phyloP scores from a whole-genome alignment of 495 filamentous ascomycete genomes.

The Tuber melanosporum region DNA sequence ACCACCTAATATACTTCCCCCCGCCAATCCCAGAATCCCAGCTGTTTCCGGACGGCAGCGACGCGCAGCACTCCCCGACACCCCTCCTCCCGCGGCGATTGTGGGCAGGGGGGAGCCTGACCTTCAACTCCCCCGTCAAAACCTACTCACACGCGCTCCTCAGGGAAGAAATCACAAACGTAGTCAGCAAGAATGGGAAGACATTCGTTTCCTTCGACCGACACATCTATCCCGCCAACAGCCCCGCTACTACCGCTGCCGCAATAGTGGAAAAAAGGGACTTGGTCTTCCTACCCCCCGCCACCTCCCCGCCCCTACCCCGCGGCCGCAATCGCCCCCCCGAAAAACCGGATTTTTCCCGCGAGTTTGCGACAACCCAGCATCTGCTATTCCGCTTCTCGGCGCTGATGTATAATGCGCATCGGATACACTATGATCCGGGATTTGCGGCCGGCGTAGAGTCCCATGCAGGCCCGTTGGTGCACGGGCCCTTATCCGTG shows the following conservation, averaged over 20 bases:
- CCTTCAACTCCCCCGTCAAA: slow-evolving; percentile 28
- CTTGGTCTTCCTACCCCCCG: slow-evolving; percentile 40
- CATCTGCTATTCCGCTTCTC: slow-evolving; percentile 66
- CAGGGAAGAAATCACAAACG: slow-evolving; percentile 26
- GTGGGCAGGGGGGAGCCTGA: slow-evolving; percentile 67
- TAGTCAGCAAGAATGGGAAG: slow-evolving; percentile 20
- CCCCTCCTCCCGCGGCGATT: slow-evolving; percentile 61
- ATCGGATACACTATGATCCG: slow-evolving; percentile 66
- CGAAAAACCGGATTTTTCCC: slow-evolving; percentile 51
- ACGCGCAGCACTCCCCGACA: slow-evolving; percentile 61
- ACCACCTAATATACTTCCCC: slow-evolving; percentile 70
- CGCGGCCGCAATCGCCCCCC: slow-evolving; percentile 19
- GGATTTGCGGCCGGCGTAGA: slow-evolving; percentile 63
- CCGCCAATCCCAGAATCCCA: slow-evolving; percentile 50
- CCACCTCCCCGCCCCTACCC: neutral
- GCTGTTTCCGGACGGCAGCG: slow-evolving; percentile 65
- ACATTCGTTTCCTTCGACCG: slow-evolving; percentile 38
- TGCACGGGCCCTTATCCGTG: slow-evolving; percentile 80
- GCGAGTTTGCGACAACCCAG: slow-evolving; percentile 56
- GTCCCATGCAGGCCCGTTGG: slow-evolving; percentile 65
- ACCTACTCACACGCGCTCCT: slow-evolving; percentile 17
- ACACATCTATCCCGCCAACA: slow-evolving; percentile 19
- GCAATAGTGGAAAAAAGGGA: slow-evolving; percentile 41
- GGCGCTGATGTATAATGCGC: slow-evolving; percentile 64
- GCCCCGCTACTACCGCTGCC: slow-evolving; percentile 24